phyloP scores from a whole-genome alignment of 176 grass and related monocot species.

The Saccharum spontaneum region DNA sequence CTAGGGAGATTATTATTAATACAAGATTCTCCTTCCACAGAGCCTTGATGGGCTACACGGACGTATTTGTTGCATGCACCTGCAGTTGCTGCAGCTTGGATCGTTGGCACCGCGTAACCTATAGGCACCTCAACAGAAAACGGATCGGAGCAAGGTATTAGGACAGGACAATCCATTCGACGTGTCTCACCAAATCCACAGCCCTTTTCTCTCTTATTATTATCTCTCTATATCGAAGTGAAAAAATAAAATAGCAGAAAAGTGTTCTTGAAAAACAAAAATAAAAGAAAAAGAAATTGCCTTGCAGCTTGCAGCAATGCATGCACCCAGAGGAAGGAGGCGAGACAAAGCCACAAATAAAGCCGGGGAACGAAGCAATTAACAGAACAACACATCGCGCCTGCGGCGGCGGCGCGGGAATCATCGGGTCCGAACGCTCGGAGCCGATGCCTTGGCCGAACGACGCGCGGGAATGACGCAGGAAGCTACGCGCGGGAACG shows the following conservation, averaged over 20 bases:
- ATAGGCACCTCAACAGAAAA: slow-evolving; percentile 10
- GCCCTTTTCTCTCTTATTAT: not conserved
- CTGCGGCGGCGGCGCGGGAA: too few species aligned
- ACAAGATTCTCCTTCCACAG: not conserved
- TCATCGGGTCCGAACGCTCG: too few species aligned
- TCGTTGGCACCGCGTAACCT: not conserved
- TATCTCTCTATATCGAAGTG: too few species aligned
- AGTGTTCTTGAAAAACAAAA: not conserved
- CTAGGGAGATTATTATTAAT: not conserved
- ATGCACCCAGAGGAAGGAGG: not conserved
- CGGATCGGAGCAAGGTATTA: not conserved
- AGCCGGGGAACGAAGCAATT: not conserved
- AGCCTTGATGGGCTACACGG: not conserved
- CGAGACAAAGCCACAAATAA: not conserved
- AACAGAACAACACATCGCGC: not conserved
- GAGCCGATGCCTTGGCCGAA: too few species aligned
- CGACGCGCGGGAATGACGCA: too few species aligned
- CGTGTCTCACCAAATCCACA: slow-evolving; percentile 21
- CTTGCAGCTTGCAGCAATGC: slow-evolving; percentile 8
- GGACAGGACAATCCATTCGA: not conserved
- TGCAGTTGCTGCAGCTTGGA: not conserved
- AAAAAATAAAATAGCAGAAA: not conserved
- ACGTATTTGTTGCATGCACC: not conserved
- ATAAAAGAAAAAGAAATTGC: too few species aligned
- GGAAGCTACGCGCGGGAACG: too few species aligned